Percentiles rank a stretch among this genome's conserved stretches.
Conservation (phyloP, 2,329 filamentous ascomycete genomes). For the Didymosphaeria variabile region DNA sequence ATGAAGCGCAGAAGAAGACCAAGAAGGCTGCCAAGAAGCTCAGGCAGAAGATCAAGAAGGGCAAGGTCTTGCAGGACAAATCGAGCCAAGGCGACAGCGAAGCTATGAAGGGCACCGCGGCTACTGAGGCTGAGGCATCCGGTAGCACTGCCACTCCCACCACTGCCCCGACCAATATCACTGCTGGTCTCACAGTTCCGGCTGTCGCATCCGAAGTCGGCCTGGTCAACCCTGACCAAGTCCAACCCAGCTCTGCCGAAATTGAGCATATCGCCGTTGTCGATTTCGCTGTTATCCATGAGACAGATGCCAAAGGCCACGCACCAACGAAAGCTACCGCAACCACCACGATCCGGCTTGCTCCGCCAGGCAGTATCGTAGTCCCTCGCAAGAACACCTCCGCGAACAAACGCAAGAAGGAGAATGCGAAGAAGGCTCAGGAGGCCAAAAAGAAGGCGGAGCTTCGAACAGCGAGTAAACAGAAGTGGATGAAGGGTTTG, state of each 20-base stretch:
- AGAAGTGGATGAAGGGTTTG: neutral
- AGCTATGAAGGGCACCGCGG: neutral
- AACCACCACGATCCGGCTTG: neutral
- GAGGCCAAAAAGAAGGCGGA: neutral
- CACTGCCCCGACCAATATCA: too few relatives aligned
- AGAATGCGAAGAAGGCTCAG: neutral
- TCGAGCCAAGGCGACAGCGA: neutral
- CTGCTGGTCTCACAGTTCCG: neutral
- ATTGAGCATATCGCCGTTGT: too few relatives aligned
- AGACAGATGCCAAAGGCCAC: neutral
- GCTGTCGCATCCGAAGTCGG: neutral
- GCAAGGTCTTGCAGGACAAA: neutral
- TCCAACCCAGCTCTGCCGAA: neutral
- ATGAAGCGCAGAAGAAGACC: neutral
- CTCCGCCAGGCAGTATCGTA: neutral
- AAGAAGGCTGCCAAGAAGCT: neutral
- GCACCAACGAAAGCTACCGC: neutral
- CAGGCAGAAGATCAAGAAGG: neutral
- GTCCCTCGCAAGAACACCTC: neutral
- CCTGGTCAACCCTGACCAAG: neutral
- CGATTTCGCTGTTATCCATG: neutral
- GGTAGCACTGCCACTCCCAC: too few relatives aligned
- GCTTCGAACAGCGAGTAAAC: neutral
- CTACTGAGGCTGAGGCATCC: neutral
- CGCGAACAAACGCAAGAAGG: neutral